Conservation (phyloP, 805 yeast species). For the Saturnispora galanensis region DNA sequence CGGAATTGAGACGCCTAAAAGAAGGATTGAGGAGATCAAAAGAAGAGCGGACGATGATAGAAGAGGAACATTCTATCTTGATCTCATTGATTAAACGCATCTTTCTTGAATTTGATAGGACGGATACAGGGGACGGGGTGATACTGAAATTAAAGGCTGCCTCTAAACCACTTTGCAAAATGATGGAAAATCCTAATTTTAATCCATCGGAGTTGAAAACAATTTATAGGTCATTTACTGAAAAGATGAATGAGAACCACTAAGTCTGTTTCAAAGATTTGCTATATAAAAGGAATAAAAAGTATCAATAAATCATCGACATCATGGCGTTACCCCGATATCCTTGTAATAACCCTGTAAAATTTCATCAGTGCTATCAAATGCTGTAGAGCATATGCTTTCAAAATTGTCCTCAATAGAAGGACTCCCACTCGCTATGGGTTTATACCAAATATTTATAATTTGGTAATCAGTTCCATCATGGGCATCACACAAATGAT, state of each 20-base stretch:
- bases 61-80: neutral
- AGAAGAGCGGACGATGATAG: neutral
- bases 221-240: slow-evolving; percentile 4
- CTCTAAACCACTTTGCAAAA: neutral
- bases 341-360: neutral
- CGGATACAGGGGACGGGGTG: neutral
- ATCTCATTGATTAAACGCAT: slow-evolving; percentile 4
- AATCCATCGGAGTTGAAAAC: neutral
- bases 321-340: neutral
- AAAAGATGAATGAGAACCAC: neutral
- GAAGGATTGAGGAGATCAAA: neutral
- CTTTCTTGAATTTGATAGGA: slow-evolving; percentile 4
- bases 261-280: neutral
- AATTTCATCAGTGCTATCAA: too few relatives aligned
- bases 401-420: too few relatives aligned
- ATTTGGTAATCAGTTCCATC: neutral
- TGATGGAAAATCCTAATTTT: neutral
- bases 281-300: too few relatives aligned
- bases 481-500: neutral
- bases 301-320: neutral
- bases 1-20: neutral
- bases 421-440: neutral
- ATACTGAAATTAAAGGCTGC: neutral
- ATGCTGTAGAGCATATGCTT: too few relatives aligned
- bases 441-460: neutral